These are phyloP conservation scores for Pythium folliculosum DNA, from an alignment of 352 stramenopile genomes.

Conservation along the genomic window DNA sequence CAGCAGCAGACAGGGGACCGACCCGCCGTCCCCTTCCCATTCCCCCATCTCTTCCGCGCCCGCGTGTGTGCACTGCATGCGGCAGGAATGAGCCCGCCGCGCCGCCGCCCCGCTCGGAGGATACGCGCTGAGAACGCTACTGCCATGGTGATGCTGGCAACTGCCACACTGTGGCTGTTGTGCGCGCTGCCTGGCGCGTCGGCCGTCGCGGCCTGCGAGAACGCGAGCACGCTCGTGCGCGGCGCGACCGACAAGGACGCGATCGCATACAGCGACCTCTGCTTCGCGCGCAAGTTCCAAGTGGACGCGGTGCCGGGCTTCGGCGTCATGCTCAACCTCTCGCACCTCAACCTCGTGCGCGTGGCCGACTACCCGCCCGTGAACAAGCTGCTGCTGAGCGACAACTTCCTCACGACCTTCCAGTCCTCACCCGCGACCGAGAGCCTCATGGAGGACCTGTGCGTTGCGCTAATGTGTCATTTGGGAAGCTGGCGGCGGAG, in stretches of 20 bases:
- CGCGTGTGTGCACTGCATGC: too few relatives aligned
- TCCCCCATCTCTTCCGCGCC: too few relatives aligned
- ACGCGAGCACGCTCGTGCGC: constrained; percentile 41
- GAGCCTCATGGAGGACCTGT: constrained; percentile 58
- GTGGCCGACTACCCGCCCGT: constrained; percentile 57
- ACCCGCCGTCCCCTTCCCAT: too few relatives aligned
- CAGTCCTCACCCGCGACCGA: constrained; percentile 32
- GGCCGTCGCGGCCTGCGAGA: not conserved
- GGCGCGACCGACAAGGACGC: constrained; percentile 37
- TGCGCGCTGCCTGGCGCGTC: not conserved
- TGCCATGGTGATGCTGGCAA: too few relatives aligned
- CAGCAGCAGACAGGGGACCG: not conserved
- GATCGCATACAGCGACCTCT: constrained; percentile 55
- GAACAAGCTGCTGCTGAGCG: constrained; percentile 51
- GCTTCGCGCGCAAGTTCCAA: constrained; percentile 43
- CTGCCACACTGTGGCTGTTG: not conserved
- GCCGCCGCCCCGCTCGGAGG: too few relatives aligned
- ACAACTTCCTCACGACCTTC: constrained; percentile 65
- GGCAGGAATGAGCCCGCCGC: not conserved
- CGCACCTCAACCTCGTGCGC: constrained; percentile 48
- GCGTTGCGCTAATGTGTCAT: not conserved
- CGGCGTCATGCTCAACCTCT: constrained; percentile 64
- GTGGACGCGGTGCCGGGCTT: constrained; percentile 35
- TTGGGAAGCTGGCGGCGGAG: not conserved
- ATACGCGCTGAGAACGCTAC: too few relatives aligned